Evolutionary conservation across 2,329 filamentous ascomycete species (phyloP), one percentile per base, ranked within the genome.

Genomic region (Endothia cerciana): DNA sequence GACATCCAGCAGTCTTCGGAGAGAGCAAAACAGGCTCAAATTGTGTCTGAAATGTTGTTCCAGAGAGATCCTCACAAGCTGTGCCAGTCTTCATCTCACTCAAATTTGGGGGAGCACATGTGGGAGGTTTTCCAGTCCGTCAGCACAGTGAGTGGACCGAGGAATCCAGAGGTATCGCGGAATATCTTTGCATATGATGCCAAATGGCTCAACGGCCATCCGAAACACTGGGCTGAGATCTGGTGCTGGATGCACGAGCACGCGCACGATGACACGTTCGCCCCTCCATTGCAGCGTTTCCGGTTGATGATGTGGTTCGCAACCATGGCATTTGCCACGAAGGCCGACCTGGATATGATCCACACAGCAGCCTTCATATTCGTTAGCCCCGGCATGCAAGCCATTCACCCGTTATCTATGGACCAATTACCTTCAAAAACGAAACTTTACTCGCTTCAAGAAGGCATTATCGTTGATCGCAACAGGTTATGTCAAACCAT

Each of bases 301-400:
- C 45, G 60, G 4, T 7, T 67, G 1, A 65, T 71, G 60, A 70
- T 72, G 7, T 73, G 69, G 66, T 66, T 73, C 0, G 60, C 69
- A 1, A 72, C 70, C 2, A 43, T 73, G 10, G 70, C 71, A 0
- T 73, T 69, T 47, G 43, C 68, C 10, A 3, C 60, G 2, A 3
- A 43, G 0, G 28, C 61, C 2, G 64, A 69, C 25, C 63, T 62
- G 47, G 3, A 38, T 5, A 22, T 70, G 17, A 60, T 71, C 11
- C 70, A 70, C n/a, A 43, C 57, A 1, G 53, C 72, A 4, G 69
- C 67, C 0, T 40, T 53, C 0, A 57, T 70, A 6, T 68, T 13
- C 38, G 62, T 33, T 65, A 69, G 36, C 68, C 53, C 65, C 2
- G n/a, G 30, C 10, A 43, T 65, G 13, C 28, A 22, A 30, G 22